Evolutionary conservation across 495 filamentous ascomycete genomes (phyloP).

Genomic region (Eremomyces bilateralis): DNA sequence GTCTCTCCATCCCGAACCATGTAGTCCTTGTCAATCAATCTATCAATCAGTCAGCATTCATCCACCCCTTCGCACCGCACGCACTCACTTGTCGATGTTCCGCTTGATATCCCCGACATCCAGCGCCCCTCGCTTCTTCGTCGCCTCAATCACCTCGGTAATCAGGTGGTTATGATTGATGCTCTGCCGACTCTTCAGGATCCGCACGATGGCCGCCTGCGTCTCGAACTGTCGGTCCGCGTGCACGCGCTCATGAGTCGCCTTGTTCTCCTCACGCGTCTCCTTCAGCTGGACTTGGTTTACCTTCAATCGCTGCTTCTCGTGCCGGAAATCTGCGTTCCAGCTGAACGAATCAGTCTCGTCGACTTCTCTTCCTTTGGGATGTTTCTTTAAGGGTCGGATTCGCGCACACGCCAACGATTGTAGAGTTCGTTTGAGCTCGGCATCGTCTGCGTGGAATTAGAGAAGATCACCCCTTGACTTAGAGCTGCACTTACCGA

Average conservation of each 20-base stretch:
- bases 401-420: slow-evolving; percentile 78
- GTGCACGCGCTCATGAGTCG: slow-evolving; percentile 72
- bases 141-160: slow-evolving; percentile 70
- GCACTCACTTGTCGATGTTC: slow-evolving; percentile 77
- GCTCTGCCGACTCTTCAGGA: slow-evolving; percentile 89
- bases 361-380: slow-evolving; percentile 62
- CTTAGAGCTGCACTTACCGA: slow-evolving; percentile 27
- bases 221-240: slow-evolving; percentile 87
- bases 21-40: slow-evolving; percentile 67
- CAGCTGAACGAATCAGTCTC: slow-evolving; percentile 58
- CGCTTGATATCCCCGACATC: slow-evolving; percentile 76
- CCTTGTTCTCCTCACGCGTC: slow-evolving; percentile 76
- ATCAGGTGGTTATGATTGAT: slow-evolving; percentile 68
- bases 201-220: slow-evolving; percentile 87
- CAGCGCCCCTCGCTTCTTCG: slow-evolving; percentile 60
- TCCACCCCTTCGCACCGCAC: neutral
- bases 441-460: slow-evolving; percentile 33
- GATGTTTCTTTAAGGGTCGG: slow-evolving; percentile 68
- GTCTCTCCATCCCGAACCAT: slow-evolving; percentile 55
- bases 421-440: slow-evolving; percentile 78
- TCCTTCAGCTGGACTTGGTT: slow-evolving; percentile 96
- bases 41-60: slow-evolving; percentile 6
- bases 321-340: slow-evolving; percentile 53
- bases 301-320: slow-evolving; percentile 87
- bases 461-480: slow-evolving; percentile 6